Percentiles rank a stretch among this genome's conserved stretches.
These are phyloP conservation scores for Mycena floridula DNA, from an alignment of 768 basidiomycete species.

Conservation along the genomic window DNA sequence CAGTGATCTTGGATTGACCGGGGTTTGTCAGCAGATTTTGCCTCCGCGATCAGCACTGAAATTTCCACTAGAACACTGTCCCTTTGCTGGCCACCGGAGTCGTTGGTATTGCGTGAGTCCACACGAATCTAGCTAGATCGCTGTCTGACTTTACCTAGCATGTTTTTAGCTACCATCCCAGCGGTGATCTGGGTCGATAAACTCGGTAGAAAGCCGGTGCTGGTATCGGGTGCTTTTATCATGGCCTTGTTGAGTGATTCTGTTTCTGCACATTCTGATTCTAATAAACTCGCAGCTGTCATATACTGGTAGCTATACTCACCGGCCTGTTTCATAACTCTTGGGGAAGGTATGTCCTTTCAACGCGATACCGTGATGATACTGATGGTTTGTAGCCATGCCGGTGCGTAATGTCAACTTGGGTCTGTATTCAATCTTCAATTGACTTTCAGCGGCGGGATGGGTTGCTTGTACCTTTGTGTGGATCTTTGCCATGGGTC, in stretches of 20 bases:
- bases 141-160: conserved; percentile 26
- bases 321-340: conserved; percentile 50
- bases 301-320: conserved; percentile 64
- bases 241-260: conserved; percentile 46
- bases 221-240: conserved; percentile 67
- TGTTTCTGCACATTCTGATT: background rate
- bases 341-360: conserved; percentile 40
- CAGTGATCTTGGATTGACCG: conserved; percentile 48
- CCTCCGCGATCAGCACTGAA: no score
- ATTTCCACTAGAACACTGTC: conserved; percentile 50
- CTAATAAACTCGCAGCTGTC: conserved; percentile 50
- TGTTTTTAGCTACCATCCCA: conserved; percentile 75
- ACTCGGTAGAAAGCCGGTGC: conserved; percentile 66
- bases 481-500: conserved; percentile 70
- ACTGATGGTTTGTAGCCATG: conserved; percentile 17
- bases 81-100: conserved; percentile 55
- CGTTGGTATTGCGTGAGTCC: conserved; percentile 67
- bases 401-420: conserved; percentile 16
- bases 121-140: background rate
- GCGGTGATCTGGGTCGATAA: conserved; percentile 81
- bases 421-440: background rate
- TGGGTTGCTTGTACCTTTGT: conserved; percentile 68
- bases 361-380: conserved; percentile 4
- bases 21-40: no score
- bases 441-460: conserved; percentile 43